These are phyloP conservation scores for Dactylellina cionopaga DNA, from an alignment of 2,329 filamentous ascomycete species.

Conservation along the genomic window DNA sequence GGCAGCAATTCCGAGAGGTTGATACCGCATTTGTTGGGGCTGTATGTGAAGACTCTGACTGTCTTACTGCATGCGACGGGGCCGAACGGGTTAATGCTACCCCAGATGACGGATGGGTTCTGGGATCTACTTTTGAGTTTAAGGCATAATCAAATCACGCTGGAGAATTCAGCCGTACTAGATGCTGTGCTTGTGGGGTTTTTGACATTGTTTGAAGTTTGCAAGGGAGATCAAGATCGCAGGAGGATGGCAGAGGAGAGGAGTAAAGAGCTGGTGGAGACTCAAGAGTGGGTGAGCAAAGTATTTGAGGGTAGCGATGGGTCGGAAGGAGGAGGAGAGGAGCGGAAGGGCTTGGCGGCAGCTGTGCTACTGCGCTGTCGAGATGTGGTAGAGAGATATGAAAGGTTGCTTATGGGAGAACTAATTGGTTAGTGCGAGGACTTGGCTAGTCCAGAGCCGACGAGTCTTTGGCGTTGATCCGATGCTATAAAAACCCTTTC, in stretches of 20 bases:
- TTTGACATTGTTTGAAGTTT: slow-evolving; percentile 82
- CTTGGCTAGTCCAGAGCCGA: neutral
- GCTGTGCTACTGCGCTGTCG: slow-evolving; percentile 79
- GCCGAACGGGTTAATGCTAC: slow-evolving; percentile 77
- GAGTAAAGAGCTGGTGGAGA: slow-evolving; percentile 81
- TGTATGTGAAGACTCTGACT: slow-evolving; percentile 86
- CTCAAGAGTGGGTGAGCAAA: slow-evolving; percentile 81
- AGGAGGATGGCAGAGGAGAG: slow-evolving; percentile 77
- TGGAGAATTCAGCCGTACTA: slow-evolving; percentile 72
- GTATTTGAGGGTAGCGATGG: slow-evolving; percentile 72
- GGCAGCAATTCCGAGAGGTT: slow-evolving; percentile 69
- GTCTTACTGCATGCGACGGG: slow-evolving; percentile 85
- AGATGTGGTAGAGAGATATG: slow-evolving; percentile 67
- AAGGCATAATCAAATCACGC: slow-evolving; percentile 62
- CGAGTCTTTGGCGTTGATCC: too few species aligned
- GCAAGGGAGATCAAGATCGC: slow-evolving; percentile 71
- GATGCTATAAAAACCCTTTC: too few species aligned
- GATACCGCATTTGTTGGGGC: slow-evolving; percentile 74
- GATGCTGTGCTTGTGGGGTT: slow-evolving; percentile 81
- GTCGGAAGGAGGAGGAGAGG: slow-evolving; percentile 46
- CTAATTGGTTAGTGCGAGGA: slow-evolving; percentile 29
- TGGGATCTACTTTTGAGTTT: slow-evolving; percentile 83
- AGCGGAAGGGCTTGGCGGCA: slow-evolving; percentile 68
- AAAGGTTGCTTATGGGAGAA: slow-evolving; percentile 56
- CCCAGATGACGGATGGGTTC: slow-evolving; percentile 83